Conservation (phyloP, 23 red algal genomes). For the Gracilaria domingensis region DNA sequence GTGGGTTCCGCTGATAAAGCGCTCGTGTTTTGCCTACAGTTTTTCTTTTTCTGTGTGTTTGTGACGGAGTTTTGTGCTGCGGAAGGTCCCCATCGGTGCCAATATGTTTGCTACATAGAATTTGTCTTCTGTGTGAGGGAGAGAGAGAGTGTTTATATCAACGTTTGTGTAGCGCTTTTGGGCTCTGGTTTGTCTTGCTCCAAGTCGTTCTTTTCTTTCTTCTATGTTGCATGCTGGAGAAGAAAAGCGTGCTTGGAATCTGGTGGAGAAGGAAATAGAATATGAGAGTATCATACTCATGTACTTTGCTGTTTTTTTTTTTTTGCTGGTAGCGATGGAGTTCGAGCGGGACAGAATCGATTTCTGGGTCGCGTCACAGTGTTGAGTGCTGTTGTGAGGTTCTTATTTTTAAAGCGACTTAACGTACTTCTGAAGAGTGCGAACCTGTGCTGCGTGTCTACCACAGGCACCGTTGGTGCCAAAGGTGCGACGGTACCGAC, state of each 20-base stretch:
- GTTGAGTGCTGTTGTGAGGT: too few species aligned
- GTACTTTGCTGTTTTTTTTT: too few species aligned
- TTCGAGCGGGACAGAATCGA: too few species aligned
- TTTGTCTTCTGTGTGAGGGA: background rate
- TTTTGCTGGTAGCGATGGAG: too few species aligned
- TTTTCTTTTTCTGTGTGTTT: background rate
- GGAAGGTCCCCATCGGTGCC: background rate
- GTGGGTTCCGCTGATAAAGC: slow-evolving; percentile 4
- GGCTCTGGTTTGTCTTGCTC: background rate
- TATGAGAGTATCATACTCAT: background rate
- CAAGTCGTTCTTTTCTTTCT: background rate
- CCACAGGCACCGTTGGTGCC: too few species aligned
- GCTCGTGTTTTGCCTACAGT: slow-evolving; percentile 10
- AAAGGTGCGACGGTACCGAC: too few species aligned
- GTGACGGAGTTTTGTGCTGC: background rate
- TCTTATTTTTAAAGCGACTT: too few species aligned
- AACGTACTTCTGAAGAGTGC: too few species aligned
- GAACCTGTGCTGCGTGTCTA: too few species aligned
- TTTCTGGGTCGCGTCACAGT: too few species aligned
- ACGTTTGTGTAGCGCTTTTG: background rate
- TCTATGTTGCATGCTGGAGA: background rate
- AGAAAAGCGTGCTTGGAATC: background rate
- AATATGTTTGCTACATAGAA: background rate
- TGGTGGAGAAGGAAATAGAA: background rate
- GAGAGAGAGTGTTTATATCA: background rate